Evolutionary conservation across 345 rosid species (phyloP).

Genomic region (Excoecaria agallocha): DNA sequence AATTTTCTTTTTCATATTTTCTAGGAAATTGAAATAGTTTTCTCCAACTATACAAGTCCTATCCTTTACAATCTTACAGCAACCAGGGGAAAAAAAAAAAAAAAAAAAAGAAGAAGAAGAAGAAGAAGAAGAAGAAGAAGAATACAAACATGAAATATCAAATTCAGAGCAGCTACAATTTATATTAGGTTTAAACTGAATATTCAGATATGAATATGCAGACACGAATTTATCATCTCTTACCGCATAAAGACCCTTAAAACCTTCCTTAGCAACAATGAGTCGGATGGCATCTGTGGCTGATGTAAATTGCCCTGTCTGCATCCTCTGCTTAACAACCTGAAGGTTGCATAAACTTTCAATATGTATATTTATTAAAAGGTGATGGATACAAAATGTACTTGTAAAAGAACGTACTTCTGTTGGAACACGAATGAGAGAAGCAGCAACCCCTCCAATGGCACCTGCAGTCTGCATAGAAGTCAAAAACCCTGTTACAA

Average conservation of each 20-base stretch:
- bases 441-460: conserved; percentile 89
- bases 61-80: not conserved
- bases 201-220: not conserved
- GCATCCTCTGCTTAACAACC: conserved; percentile 98
- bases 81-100: too few relatives aligned
- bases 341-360: conserved; percentile 25
- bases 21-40: not conserved
- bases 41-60: not conserved
- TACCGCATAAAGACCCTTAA: conserved; percentile 89
- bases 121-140: too few relatives aligned
- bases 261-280: conserved; percentile 72
- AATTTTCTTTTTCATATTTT: not conserved
- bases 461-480: conserved; percentile 85
- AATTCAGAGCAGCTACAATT: not conserved
- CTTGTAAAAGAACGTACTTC: conserved; percentile 45
- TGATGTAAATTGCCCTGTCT: conserved; percentile 84
- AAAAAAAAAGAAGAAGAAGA: too few relatives aligned
- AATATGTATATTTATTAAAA: not conserved
- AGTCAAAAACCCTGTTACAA: conserved; percentile 8
- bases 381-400: not conserved
- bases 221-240: conserved; percentile 21
- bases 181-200: not conserved
- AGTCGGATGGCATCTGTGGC: conserved; percentile 82
- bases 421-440: conserved; percentile 90
- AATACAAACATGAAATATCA: not conserved